These are phyloP conservation scores for Alectoria sarmentosa DNA, from an alignment of 495 filamentous ascomycete genomes.

Conservation along the genomic window DNA sequence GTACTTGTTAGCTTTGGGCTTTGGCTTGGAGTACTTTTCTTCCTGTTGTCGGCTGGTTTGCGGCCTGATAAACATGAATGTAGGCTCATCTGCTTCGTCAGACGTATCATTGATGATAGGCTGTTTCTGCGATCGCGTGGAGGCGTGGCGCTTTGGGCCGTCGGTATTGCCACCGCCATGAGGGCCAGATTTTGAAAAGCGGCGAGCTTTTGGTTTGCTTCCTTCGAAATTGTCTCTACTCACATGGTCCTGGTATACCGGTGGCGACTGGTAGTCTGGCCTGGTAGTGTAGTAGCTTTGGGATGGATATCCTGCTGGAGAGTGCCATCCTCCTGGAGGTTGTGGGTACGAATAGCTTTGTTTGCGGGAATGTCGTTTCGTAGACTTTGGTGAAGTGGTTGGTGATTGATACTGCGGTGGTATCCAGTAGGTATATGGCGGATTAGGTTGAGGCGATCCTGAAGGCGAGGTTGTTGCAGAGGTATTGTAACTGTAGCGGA, in stretches of 20 bases:
- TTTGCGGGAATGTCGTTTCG: slow-evolving; percentile 23
- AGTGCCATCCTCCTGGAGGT: slow-evolving; percentile 37
- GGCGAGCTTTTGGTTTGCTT: slow-evolving; percentile 30
- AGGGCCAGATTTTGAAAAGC: slow-evolving; percentile 34
- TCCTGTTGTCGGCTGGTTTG: slow-evolving; percentile 32
- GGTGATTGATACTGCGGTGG: slow-evolving; percentile 24
- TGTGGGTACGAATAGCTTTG: slow-evolving; percentile 24
- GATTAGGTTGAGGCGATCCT: slow-evolving; percentile 24
- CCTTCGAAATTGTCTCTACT: slow-evolving; percentile 45
- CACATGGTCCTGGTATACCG: slow-evolving; percentile 50
- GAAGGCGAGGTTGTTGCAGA: slow-evolving; percentile 45
- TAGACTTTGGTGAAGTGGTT: slow-evolving; percentile 20
- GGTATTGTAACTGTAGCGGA: slow-evolving; percentile 43
- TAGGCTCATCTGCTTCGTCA: slow-evolving; percentile 46
- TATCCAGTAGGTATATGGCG: slow-evolving; percentile 23
- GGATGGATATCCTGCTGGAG: slow-evolving; percentile 32
- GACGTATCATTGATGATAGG: slow-evolving; percentile 50
- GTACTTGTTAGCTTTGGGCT: slow-evolving; percentile 46
- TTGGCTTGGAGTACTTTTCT: slow-evolving; percentile 42
- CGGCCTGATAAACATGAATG: slow-evolving; percentile 33
- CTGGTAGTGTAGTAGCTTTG: slow-evolving; percentile 38
- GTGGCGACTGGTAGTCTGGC: slow-evolving; percentile 44
- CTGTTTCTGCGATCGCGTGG: slow-evolving; percentile 42
- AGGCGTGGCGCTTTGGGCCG: slow-evolving; percentile 27
- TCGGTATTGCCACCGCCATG: slow-evolving; percentile 32